Evolutionary conservation across 2,329 filamentous ascomycete genomes (phyloP).

Genomic region (Trichoderma semiorbis): DNA sequence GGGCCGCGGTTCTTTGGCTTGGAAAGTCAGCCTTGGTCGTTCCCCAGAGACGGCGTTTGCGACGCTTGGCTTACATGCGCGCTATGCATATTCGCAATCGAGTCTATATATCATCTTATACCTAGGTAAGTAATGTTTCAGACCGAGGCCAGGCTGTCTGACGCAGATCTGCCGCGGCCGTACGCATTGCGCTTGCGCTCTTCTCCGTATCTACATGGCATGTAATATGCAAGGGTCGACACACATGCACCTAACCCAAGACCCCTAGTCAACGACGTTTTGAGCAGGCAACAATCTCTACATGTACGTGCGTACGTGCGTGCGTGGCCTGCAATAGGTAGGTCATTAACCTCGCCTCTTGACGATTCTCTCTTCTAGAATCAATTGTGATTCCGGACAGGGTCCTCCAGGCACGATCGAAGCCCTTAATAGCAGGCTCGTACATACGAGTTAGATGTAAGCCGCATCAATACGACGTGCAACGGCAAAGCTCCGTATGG

Average conservation of each 20-base stretch:
- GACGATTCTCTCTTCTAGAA: neutral
- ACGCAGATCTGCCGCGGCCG: neutral
- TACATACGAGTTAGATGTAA: neutral
- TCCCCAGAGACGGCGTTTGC: neutral
- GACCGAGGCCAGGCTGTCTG: neutral
- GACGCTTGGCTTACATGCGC: neutral
- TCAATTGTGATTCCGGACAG: neutral
- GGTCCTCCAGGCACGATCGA: neutral
- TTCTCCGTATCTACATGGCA: neutral
- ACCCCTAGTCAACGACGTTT: neutral
- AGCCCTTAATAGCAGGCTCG: neutral
- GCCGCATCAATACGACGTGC: neutral
- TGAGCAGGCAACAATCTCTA: neutral
- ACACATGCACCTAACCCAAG: neutral
- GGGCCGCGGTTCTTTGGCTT: neutral
- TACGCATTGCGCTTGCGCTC: neutral
- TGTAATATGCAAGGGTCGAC: neutral
- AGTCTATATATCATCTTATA: neutral
- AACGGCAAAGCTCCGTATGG: neutral
- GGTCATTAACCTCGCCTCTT: neutral
- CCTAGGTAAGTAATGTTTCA: neutral
- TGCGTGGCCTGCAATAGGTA: neutral
- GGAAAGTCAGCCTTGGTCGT: neutral
- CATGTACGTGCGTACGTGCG: neutral
- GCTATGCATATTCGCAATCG: neutral